Conservation (phyloP, 352 stramenopile genomes). For the Chrysophaeum taylorii region DNA sequence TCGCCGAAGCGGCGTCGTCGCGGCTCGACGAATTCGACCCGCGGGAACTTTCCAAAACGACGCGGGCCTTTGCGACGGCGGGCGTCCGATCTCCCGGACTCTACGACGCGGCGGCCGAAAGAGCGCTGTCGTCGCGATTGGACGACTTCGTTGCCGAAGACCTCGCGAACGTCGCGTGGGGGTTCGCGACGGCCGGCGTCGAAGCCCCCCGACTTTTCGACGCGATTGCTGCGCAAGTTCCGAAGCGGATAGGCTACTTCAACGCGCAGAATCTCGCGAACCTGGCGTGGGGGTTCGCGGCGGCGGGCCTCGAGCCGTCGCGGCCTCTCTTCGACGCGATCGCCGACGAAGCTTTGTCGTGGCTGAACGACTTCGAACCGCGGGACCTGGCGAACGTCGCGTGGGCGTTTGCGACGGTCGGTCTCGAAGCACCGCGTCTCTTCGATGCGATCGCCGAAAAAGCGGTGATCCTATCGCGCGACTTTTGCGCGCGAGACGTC, state of each 20-base stretch:
- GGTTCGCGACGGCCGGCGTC: neutral
- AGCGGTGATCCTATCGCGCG: too few relatives aligned
- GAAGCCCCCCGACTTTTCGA: neutral
- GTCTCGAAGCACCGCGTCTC: neutral
- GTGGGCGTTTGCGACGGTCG: neutral
- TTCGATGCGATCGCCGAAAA: neutral
- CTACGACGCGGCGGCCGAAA: neutral
- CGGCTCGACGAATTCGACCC: too few relatives aligned
- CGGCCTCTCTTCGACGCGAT: neutral
- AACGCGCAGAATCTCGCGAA: too few relatives aligned
- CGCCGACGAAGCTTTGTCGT: neutral
- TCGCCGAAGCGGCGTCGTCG: too few relatives aligned
- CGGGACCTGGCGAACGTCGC: neutral
- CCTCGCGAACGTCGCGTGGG: neutral
- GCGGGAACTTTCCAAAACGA: too few relatives aligned
- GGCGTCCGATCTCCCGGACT: neutral
- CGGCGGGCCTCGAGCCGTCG: too few relatives aligned
- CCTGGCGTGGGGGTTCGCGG: too few relatives aligned
- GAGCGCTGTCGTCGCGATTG: neutral
- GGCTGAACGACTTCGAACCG: neutral
- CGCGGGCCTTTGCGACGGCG: neutral
- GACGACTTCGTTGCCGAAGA: neutral
- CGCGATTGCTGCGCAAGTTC: neutral
- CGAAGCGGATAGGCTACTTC: too few relatives aligned
- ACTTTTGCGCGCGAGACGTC: too few relatives aligned